Evolutionary conservation across 176 grass and related monocot species (phyloP).

Genomic region (Themeda triandra): DNA sequence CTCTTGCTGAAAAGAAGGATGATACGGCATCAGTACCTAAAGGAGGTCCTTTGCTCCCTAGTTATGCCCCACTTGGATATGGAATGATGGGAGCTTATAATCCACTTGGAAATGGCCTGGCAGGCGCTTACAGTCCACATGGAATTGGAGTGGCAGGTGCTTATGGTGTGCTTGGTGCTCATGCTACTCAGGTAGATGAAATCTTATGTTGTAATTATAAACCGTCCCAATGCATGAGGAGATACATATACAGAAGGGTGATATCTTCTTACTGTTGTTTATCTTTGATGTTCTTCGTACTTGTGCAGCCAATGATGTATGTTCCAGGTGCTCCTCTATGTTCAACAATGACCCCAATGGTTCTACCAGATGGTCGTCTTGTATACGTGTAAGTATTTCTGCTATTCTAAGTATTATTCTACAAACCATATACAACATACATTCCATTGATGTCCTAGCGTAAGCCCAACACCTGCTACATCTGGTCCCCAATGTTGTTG

Average conservation of each 20-base stretch:
- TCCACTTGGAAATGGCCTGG: slow-evolving; percentile 38
- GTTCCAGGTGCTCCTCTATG: slow-evolving; percentile 38
- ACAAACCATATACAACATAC: background rate
- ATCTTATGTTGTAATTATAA: background rate
- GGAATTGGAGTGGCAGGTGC: slow-evolving; percentile 52
- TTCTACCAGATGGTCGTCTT: slow-evolving; percentile 44
- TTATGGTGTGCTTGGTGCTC: slow-evolving; percentile 46
- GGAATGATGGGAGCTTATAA: slow-evolving; percentile 30
- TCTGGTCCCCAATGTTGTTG: background rate
- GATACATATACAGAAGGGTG: too few relatives aligned
- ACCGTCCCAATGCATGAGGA: too few relatives aligned
- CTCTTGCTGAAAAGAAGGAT: slow-evolving; percentile 69
- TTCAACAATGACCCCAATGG: slow-evolving; percentile 42
- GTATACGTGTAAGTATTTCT: slow-evolving; percentile 46
- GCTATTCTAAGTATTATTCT: background rate
- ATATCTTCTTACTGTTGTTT: slow-evolving; percentile 1
- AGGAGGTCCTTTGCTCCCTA: slow-evolving; percentile 49
- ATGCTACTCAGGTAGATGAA: slow-evolving; percentile 44
- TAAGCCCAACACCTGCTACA: background rate
- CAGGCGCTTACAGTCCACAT: slow-evolving; percentile 44
- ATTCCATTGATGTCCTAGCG: background rate
- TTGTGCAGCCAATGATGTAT: slow-evolving; percentile 54
- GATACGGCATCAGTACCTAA: slow-evolving; percentile 26
- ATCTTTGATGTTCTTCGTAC: background rate
- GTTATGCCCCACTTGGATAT: too few relatives aligned